Conservation (phyloP, 2,329 filamentous ascomycete species). For the Talaromyces sp. region DNA sequence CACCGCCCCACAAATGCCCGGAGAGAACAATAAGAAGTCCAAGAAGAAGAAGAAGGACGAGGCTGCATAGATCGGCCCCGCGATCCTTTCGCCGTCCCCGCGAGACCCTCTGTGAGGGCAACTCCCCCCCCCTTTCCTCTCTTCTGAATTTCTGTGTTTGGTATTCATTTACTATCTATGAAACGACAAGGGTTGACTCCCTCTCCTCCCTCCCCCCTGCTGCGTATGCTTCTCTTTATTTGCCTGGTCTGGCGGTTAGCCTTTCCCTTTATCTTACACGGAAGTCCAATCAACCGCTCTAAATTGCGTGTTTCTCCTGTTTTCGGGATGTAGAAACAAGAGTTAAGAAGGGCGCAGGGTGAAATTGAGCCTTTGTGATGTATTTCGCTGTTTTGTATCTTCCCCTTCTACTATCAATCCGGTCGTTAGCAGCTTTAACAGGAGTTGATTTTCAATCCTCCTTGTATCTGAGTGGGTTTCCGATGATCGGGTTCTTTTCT, state of each 20-base stretch:
- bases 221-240: not conserved
- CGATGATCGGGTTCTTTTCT: slow-evolving; percentile 2
- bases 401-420: not conserved
- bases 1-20: slow-evolving; percentile 45
- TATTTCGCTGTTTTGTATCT: slow-evolving; percentile 15
- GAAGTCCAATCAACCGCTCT: slow-evolving; percentile 14
- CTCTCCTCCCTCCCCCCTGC: slow-evolving; percentile 13
- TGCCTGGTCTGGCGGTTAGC: not conserved
- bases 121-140: slow-evolving; percentile 14
- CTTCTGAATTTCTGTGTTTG: slow-evolving; percentile 5
- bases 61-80: slow-evolving; percentile 33
- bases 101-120: not conserved
- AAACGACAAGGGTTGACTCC: slow-evolving; percentile 19
- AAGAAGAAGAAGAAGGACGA: slow-evolving; percentile 61
- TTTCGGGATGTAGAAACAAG: slow-evolving; percentile 30
- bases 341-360: slow-evolving; percentile 25
- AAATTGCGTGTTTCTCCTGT: slow-evolving; percentile 18
- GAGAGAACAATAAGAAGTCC: slow-evolving; percentile 55
- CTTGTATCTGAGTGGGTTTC: slow-evolving; percentile 7
- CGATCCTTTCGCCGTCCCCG: not conserved
- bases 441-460: slow-evolving; percentile 5
- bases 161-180: not conserved
- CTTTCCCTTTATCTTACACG: slow-evolving; percentile 1
- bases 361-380: slow-evolving; percentile 13
- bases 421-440: slow-evolving; percentile 8